Evolutionary conservation across 495 filamentous ascomycete genomes (phyloP).

Genomic region (Bacidia rubella): DNA sequence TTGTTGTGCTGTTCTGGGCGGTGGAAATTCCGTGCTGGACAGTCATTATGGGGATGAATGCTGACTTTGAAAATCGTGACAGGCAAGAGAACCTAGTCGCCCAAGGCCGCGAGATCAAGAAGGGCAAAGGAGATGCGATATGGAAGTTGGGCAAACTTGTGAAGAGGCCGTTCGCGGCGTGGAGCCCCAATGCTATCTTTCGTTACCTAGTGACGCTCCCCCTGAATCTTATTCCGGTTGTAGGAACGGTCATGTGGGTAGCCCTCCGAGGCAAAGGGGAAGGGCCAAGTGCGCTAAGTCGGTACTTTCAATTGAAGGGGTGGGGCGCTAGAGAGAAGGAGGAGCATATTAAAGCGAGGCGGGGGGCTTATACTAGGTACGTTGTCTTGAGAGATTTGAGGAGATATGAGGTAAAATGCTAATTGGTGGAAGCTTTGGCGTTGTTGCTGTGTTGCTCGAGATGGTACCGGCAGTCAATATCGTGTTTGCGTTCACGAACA

Average conservation of each 20-base stretch:
- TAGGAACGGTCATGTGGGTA: slow-evolving; percentile 73
- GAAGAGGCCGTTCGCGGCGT: slow-evolving; percentile 53
- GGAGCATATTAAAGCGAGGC: slow-evolving; percentile 49
- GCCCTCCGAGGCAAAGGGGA: slow-evolving; percentile 50
- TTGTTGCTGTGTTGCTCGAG: slow-evolving; percentile 62
- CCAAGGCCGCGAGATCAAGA: slow-evolving; percentile 57
- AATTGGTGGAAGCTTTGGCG: slow-evolving; percentile 52
- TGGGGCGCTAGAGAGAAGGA: slow-evolving; percentile 49
- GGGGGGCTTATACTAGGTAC: slow-evolving; percentile 62
- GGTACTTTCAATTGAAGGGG: slow-evolving; percentile 84
- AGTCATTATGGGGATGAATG: no score
- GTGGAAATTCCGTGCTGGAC: no score
- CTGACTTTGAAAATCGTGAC: no score
- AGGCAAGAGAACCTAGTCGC: slow-evolving; percentile 42
- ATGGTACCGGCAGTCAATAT: slow-evolving; percentile 74
- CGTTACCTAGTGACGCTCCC: slow-evolving; percentile 69
- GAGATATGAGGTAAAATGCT: background rate
- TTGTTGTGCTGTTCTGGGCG: no score
- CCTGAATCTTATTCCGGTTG: slow-evolving; percentile 79
- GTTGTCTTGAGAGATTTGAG: slow-evolving; percentile 18
- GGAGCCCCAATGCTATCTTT: slow-evolving; percentile 51
- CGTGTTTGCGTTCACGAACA: slow-evolving; percentile 80
- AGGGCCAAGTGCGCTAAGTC: slow-evolving; percentile 38
- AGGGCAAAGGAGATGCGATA: slow-evolving; percentile 28
- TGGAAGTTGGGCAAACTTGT: slow-evolving; percentile 56